Evolutionary conservation across 2,329 filamentous ascomycete genomes (phyloP).

Genomic region (Byssochlamys sp.): DNA sequence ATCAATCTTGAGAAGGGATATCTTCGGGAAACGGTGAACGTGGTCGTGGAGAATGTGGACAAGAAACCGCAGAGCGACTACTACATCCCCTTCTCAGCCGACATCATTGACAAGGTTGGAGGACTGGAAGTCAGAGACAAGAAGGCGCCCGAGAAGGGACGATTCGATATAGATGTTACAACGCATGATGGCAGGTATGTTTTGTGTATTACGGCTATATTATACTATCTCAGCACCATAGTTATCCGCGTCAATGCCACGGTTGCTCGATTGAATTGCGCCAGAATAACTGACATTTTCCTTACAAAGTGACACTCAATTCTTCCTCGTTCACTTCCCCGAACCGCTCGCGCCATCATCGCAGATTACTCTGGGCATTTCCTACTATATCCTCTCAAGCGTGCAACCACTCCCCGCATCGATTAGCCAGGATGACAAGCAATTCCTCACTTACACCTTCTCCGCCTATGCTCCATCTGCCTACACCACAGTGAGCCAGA

Average conservation of each 20-base stretch:
- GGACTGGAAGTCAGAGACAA: constrained; percentile 87
- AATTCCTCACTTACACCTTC: constrained; percentile 78
- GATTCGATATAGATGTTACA: constrained; percentile 61
- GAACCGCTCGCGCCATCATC: constrained; percentile 62
- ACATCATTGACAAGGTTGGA: constrained; percentile 66
- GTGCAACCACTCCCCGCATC: constrained; percentile 68
- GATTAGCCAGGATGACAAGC: constrained; percentile 74
- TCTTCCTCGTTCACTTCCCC: constrained; percentile 74
- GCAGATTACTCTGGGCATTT: constrained; percentile 79
- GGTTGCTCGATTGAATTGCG: constrained; percentile 5
- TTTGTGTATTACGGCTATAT: constrained; percentile 36
- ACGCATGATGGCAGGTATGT: constrained; percentile 50
- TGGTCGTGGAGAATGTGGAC: constrained; percentile 83
- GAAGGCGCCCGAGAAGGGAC: constrained; percentile 60
- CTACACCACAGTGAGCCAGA: constrained; percentile 82
- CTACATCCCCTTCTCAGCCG: constrained; percentile 74
- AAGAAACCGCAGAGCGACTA: constrained; percentile 75
- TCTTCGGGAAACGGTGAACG: constrained; percentile 79
- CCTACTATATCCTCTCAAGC: constrained; percentile 70
- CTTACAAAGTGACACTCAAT: constrained; percentile 56
- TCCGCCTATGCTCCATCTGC: constrained; percentile 74
- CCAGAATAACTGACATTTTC: constrained; percentile 1
- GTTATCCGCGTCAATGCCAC: constrained; percentile 5
- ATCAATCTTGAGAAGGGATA: constrained; percentile 92
- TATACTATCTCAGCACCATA: background rate